Evolutionary conservation across 805 yeast species (phyloP).

Genomic region (Kuraishia cidri): DNA sequence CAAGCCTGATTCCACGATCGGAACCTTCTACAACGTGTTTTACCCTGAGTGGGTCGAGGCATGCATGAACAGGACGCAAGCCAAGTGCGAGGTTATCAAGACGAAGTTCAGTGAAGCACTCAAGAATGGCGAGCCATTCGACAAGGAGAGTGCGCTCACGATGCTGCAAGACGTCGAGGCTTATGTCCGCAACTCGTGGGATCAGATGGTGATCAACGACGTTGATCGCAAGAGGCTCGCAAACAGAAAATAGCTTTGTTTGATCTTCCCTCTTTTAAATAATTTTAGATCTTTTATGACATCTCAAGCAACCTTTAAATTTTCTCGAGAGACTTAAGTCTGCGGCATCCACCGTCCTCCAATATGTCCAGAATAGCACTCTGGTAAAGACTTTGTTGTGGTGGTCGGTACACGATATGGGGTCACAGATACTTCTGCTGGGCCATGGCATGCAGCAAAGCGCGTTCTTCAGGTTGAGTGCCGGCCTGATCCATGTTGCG

Average conservation of each 20-base stretch:
- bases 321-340: neutral
- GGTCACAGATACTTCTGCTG: too few relatives aligned
- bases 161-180: neutral
- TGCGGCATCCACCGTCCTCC: slow-evolving; percentile 19
- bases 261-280: too few relatives aligned
- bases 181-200: neutral
- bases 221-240: neutral
- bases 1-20: slow-evolving; percentile 26
- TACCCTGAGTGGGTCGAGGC: slow-evolving; percentile 29
- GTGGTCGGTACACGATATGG: too few relatives aligned
- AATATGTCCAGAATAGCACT: slow-evolving; percentile 16
- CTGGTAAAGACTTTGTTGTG: slow-evolving; percentile 6
- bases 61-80: slow-evolving; percentile 22
- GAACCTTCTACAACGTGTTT: slow-evolving; percentile 25
- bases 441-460: too few relatives aligned
- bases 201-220: neutral
- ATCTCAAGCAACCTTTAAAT: neutral
- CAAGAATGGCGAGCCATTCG: slow-evolving; percentile 15
- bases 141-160: slow-evolving; percentile 12
- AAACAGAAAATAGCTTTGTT: too few relatives aligned
- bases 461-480: too few relatives aligned
- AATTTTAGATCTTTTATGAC: too few relatives aligned
- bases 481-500: too few relatives aligned
- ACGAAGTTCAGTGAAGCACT: slow-evolving; percentile 9
- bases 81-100: slow-evolving; percentile 13